Base-by-base conservation (phyloP, 805 yeast species). In the Metschnikowia chrysomelidarum region DNA sequence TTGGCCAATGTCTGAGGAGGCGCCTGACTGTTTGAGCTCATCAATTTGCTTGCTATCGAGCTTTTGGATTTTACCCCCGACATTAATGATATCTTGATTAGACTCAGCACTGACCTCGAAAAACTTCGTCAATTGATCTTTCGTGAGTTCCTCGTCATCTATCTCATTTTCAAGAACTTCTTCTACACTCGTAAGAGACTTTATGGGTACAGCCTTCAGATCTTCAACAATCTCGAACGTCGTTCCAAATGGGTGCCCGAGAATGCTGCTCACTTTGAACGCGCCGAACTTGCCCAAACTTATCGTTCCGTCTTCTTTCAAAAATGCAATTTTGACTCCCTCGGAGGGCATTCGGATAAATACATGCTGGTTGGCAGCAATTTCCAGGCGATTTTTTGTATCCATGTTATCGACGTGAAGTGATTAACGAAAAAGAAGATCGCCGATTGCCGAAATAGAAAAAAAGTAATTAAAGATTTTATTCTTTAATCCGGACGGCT, bases 261-360 rank as follows among this genome's bases (percentile, higher is more conserved):
- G 58, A 9, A 91, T 72, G 34, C 76, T 82, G 44, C 80, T 77
- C 2, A 83, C 87, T 19, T 72, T 64, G 56, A 93, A 93, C 0
- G 82, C 69, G 13, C 99, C 99, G 60, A 91, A 93, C 56, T 93
- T 91, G 2, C 98, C 98, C 45, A 93, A 69, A 36, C 78, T 76
- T 13, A 93, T 72, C 8, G 73, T 56, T 0, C 81, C 78, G 20
- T 75, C 78, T 3, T 75, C 70, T 32, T 69, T 72, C 40, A 89
- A 64, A 47, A 80, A 77, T n/a, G 83, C 78, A 24, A 89, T 71
- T 54, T 86, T 82, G 52, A 80, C 58, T 38, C 85, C 83, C 34
- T 80, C 85, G 2, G 96, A 87, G 0, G 98, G 98, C 39, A 88
- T 68, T 35, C 82, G 73, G 23, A 93, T 58, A 49, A 91, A 60